phyloP scores from a whole-genome alignment of 176 grass and related monocot genomes.

The Oropetium thomaeum region DNA sequence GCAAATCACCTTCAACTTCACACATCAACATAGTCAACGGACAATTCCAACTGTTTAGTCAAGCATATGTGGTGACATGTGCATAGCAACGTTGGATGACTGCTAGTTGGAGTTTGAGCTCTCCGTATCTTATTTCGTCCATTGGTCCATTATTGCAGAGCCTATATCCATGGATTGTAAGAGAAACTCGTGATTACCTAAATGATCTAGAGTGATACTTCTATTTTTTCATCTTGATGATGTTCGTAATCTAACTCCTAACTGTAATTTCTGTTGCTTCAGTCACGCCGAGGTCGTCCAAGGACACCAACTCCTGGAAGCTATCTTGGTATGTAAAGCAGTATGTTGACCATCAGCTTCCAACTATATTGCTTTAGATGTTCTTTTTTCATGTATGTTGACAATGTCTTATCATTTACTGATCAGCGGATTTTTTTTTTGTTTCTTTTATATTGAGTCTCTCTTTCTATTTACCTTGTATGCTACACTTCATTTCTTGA shows the following conservation, averaged over 20 bases:
- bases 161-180: slow-evolving; percentile 41
- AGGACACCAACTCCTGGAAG: slow-evolving; percentile 68
- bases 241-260: not conserved
- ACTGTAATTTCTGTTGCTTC: slow-evolving; percentile 26
- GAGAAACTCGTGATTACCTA: slow-evolving; percentile 34
- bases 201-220: slow-evolving; percentile 3
- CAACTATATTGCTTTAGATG: not conserved
- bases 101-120: slow-evolving; percentile 53
- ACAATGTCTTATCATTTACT: not conserved
- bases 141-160: slow-evolving; percentile 40
- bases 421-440: not conserved
- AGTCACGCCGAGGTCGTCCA: slow-evolving; percentile 54
- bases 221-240: slow-evolving; percentile 10
- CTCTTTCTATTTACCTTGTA: not conserved
- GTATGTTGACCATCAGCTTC: not conserved
- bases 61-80: slow-evolving; percentile 57
- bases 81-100: slow-evolving; percentile 53
- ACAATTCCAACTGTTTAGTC: slow-evolving; percentile 52
- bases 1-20: slow-evolving; percentile 68
- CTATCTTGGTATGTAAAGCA: slow-evolving; percentile 49
- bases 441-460: not conserved
- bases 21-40: slow-evolving; percentile 71
- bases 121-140: slow-evolving; percentile 34
- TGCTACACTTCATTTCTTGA: not conserved
- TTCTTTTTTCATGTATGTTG: not conserved